These are phyloP conservation scores for Rauvolfia tetraphylla DNA, from an alignment of 257 asterid genomes.

Conservation along the genomic window DNA sequence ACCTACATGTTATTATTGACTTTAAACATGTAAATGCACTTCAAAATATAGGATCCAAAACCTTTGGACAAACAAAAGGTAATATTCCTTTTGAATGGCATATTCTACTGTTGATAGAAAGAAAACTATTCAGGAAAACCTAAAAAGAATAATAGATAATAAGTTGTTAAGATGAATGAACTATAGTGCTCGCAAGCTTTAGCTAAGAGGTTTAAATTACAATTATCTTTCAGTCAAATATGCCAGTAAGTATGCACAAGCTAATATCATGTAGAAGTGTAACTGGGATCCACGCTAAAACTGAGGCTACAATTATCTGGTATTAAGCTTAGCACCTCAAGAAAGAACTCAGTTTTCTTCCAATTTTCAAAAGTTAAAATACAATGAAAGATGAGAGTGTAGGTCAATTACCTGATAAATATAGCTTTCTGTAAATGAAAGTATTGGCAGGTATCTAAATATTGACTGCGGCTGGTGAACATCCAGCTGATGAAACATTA, in stretches of 20 bases:
- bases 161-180: neutral
- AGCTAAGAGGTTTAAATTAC: neutral
- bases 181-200: neutral
- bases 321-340: neutral
- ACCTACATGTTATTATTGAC: neutral
- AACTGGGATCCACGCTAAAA: neutral
- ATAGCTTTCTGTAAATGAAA: slow-evolving; percentile 84
- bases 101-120: neutral
- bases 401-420: slow-evolving; percentile 71
- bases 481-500: slow-evolving; percentile 87
- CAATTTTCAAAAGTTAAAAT: neutral
- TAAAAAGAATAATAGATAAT: neutral
- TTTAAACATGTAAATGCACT: neutral
- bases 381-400: neutral
- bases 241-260: neutral
- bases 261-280: neutral
- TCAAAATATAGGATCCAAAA: neutral
- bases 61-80: neutral
- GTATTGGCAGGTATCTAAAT: slow-evolving; percentile 78
- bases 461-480: slow-evolving; percentile 50
- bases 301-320: neutral
- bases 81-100: neutral
- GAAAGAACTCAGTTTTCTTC: neutral
- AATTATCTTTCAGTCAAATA: neutral
- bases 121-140: neutral